These are phyloP conservation scores for Chrysoporthe cubensis DNA, from an alignment of 2,329 filamentous ascomycete species.

Conservation along the genomic window DNA sequence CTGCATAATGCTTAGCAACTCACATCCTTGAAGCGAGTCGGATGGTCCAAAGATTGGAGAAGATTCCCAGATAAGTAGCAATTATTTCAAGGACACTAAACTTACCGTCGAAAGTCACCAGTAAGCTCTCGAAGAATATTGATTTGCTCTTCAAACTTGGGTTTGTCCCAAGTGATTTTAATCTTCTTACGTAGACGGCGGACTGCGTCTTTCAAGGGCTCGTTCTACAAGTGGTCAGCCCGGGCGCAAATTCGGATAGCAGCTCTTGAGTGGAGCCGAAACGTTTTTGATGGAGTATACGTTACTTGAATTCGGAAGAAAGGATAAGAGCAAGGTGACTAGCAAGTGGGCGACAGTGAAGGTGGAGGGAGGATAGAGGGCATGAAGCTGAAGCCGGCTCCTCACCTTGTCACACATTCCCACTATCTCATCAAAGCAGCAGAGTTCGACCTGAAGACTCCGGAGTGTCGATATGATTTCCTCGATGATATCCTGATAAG, in stretches of 20 bases:
- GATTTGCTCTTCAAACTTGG: conserved; percentile 6
- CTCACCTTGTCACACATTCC: conserved; percentile 1
- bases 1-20: not conserved
- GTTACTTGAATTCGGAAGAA: no score
- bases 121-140: conserved; percentile 7
- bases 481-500: not conserved
- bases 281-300: not conserved
- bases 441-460: not conserved
- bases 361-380: not conserved
- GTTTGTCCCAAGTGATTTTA: conserved; percentile 16
- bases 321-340: no score
- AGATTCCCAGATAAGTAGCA: not conserved
- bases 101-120: not conserved
- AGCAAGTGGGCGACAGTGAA: not conserved
- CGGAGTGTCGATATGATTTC: not conserved
- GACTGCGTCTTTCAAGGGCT: conserved; percentile 15
- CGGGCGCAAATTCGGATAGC: not conserved
- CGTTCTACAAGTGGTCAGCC: conserved; percentile 5
- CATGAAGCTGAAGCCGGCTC: not conserved
- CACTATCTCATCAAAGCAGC: conserved; percentile 7
- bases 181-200: not conserved
- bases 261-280: not conserved
- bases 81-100: not conserved
- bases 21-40: not conserved
- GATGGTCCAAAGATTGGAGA: not conserved